Evolutionary conservation across 768 basidiomycete species (phyloP), one percentile per base, ranked within the genome.

Genomic region (Porpolomopsis calyptriformis): DNA sequence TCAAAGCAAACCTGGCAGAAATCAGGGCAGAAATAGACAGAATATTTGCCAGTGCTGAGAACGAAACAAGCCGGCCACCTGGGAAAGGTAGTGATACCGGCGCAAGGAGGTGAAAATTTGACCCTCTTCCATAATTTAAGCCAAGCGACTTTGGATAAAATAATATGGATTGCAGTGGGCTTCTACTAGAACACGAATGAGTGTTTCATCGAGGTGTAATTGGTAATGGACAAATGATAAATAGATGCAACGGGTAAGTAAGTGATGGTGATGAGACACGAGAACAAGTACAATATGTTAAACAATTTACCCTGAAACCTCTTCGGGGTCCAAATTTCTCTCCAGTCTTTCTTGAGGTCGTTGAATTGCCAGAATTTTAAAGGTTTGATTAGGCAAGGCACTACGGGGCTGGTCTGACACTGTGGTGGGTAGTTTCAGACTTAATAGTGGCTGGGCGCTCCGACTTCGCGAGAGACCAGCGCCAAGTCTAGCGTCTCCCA

Each of bases 11-110:
- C 60, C 61, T 97, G 42, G 70, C 67, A 38, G 94, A 98, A 66
- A 88, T 99, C 46, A 71, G 83, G 52, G 69, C 58, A 10, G 93
- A 94, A 68, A 92, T 97, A 42, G 80, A 80, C 51, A 77, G 73
- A 57, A 70, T 92, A 49, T 39, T 82, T 35, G 58, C 56, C 8
- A 57, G 56, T 42, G 50, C 50, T 24, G 56, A 48, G 5, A 25
- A n/a, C 3, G 31, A 14, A 38, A n/a, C 14, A 34, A 22, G 14
- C 22, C 3, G 12, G 20, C 4, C 8, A 10, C 16, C 24, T 14
- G 45, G 27, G 19, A 19, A n/a, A 40, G 14, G 22, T 16, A 20
- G 14, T 18, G 38, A 16, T n/a, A 18, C 45, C 10, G 8, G 26
- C 16, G 16, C 36, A 27, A 24, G 24, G 34, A 46, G 11, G 14